These are phyloP conservation scores for Mycena polygramma DNA, from an alignment of 768 basidiomycete genomes.

Conservation along the genomic window DNA sequence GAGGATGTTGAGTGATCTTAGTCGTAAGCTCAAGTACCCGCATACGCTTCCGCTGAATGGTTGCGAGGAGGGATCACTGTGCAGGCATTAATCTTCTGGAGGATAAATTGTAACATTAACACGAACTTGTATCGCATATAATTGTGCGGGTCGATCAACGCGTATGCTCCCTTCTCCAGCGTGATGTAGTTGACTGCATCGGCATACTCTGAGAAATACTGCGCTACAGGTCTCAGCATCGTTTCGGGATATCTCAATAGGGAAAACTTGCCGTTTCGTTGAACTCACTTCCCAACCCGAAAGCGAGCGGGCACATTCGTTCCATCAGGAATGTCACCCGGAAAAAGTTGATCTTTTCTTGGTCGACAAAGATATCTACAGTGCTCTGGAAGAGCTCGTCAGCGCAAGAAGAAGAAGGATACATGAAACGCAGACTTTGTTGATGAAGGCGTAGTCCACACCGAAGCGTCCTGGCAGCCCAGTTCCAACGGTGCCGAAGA, in stretches of 20 bases:
- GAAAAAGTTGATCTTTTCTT: constrained; percentile 64
- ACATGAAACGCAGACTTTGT: constrained; percentile 49
- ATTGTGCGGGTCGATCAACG: constrained; percentile 61
- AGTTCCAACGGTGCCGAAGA: constrained; percentile 52
- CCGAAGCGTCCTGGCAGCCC: constrained; percentile 61
- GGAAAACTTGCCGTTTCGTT: constrained; percentile 56
- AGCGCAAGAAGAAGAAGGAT: background rate
- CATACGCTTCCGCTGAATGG: constrained; percentile 58
- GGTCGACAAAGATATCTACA: constrained; percentile 60
- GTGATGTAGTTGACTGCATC: constrained; percentile 62
- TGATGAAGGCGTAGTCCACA: constrained; percentile 61
- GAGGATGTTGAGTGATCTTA: background rate
- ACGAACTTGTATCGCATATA: constrained; percentile 63
- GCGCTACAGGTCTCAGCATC: background rate
- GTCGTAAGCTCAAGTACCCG: constrained; percentile 19
- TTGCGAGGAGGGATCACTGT: constrained; percentile 58
- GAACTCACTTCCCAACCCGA: constrained; percentile 56
- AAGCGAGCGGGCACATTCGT: constrained; percentile 55
- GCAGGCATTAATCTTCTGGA: background rate
- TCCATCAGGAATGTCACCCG: constrained; percentile 65
- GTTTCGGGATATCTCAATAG: background rate
- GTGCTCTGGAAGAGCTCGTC: constrained; percentile 49
- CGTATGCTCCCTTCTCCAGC: constrained; percentile 55
- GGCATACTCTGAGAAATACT: constrained; percentile 60
- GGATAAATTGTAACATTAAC: background rate